A percentile compares a stretch with the other conserved stretches of the same genome.
phyloP scores from a whole-genome alignment of 139 green algal species.

The Chlorella sp. region DNA sequence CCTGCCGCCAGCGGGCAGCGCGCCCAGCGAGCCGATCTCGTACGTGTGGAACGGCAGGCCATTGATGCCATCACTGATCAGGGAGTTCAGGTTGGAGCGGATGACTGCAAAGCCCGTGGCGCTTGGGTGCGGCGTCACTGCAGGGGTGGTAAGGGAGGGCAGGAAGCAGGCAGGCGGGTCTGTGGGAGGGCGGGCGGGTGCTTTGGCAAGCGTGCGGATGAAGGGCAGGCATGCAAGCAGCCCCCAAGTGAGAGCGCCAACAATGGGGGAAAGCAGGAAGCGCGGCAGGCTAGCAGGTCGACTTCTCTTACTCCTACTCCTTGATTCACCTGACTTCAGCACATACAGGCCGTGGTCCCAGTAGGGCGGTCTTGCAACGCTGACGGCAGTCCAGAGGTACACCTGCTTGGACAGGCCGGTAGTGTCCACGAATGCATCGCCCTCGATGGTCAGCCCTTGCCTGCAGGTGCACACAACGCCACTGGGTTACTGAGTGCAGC shows the following conservation, averaged over 20 bases:
- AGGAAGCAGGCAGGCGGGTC: neutral
- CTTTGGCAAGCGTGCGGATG: neutral
- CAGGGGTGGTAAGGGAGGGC: neutral
- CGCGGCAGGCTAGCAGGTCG: neutral
- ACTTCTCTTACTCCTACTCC: no score
- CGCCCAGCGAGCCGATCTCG: neutral
- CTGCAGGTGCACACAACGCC: neutral
- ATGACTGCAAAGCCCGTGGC: neutral
- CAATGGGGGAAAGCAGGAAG: no score
- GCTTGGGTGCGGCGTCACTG: neutral
- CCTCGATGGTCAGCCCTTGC: neutral
- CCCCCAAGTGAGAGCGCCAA: no score
- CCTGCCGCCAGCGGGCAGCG: neutral
- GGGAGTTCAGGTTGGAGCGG: neutral
- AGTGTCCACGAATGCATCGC: neutral
- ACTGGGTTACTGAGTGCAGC: no score
- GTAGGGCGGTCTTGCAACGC: neutral
- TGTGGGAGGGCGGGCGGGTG: neutral
- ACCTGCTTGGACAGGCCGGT: slow-evolving; percentile 10
- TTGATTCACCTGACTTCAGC: neutral
- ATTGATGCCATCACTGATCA: neutral
- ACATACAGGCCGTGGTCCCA: slow-evolving; percentile 1
- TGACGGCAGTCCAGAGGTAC: neutral
- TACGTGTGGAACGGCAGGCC: slow-evolving; percentile 1
- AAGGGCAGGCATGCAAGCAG: neutral